Evolutionary conservation across 345 rosid species (phyloP).

Genomic region (Dimocarpus longan): DNA sequence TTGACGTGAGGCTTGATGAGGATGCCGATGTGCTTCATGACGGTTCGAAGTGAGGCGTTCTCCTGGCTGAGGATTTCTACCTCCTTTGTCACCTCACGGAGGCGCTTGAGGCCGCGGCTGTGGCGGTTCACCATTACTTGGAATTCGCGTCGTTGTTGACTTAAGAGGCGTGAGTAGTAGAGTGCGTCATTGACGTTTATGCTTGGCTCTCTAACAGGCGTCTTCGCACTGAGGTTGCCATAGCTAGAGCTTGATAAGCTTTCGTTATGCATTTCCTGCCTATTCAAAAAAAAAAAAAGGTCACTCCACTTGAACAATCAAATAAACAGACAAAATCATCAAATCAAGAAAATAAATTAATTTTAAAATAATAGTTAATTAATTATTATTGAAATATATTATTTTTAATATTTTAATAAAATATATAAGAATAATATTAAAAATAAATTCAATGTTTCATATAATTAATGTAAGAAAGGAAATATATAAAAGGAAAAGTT

Average conservation of each 20-base stretch:
- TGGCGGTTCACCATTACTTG: slow-evolving; percentile 53
- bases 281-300: too few relatives aligned
- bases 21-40: slow-evolving; percentile 39
- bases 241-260: slow-evolving; percentile 16
- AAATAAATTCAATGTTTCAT: too few relatives aligned
- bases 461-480: too few relatives aligned
- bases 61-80: slow-evolving; percentile 43
- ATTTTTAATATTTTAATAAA: too few relatives aligned
- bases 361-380: too few relatives aligned
- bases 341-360: too few relatives aligned
- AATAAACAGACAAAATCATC: background rate
- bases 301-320: background rate
- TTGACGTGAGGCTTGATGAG: slow-evolving; percentile 37
- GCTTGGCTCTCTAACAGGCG: slow-evolving; percentile 7
- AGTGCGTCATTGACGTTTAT: slow-evolving; percentile 16
- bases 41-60: slow-evolving; percentile 41
- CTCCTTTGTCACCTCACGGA: slow-evolving; percentile 43
- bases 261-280: slow-evolving; percentile 36
- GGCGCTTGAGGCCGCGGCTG: slow-evolving; percentile 44
- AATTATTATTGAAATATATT: too few relatives aligned
- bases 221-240: slow-evolving; percentile 11
- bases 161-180: slow-evolving; percentile 33
- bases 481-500: too few relatives aligned
- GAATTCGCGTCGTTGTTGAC: slow-evolving; percentile 34
- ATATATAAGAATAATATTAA: too few relatives aligned